Evolutionary conservation across 75 land plant species (phyloP), one percentile per base, ranked within the genome.

Genomic region (Cupressus sempervirens): DNA sequence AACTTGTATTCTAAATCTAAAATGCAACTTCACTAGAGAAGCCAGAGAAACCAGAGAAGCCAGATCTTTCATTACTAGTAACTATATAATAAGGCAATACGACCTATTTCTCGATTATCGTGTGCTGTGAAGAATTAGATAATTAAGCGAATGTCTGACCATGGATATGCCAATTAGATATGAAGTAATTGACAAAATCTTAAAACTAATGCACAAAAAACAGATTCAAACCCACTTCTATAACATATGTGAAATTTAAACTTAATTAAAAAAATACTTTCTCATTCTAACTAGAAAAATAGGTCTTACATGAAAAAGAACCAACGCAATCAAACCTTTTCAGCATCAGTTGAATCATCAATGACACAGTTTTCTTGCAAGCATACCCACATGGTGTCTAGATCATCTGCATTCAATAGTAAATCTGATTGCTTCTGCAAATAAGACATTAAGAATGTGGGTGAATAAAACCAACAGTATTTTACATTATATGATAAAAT

Each of bases 301-400:
- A 79, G 81, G 10, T 43, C 46, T 43, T 20, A n/a, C 45, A 30
- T 26, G 30, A 13, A 10, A 29, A 56, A 82, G 30, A 13, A 38
- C 11, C 14, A 53, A n/a, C 13, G 38, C 40, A 32, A 20, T 18
- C 76, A 6, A 10, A 96, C 98, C 99, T 98, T 98, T 93, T 98
- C 99, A 80, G 96, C 96, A 82, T 93, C 95, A 81, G 94, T 94
- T 32, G 95, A 85, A 91, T 96, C 98, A 86, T 96, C 99, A 85
- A 96, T 93, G 7, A 95, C 96, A 89, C 98, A 98, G 77, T 98
- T 96, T 82, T 98, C 99, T 76, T 98, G 94, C 82, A 98, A 88
- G 85, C 95, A 93, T 84, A 94, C 93, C 99, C 99, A 98, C 98
- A 98, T 94, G 26, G 98, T 91, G 90, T 98, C 99, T 79, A 98